These are phyloP conservation scores for Candida sanyaensis DNA, from an alignment of 1,139 yeast species.

Conservation along the genomic window DNA sequence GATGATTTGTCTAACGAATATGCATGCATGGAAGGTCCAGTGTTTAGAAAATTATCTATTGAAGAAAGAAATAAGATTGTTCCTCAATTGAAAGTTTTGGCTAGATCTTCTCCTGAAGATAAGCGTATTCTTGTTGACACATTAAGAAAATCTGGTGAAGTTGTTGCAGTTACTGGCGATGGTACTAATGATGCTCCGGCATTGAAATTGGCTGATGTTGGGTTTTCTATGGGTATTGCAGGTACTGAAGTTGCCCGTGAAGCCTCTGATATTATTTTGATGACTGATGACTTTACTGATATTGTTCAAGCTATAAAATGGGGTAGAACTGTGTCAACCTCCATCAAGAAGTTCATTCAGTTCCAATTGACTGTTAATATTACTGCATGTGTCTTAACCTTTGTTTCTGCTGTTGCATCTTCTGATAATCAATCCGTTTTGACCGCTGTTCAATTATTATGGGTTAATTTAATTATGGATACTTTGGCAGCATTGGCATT, in stretches of 20 bases:
- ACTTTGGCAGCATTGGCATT: slow-evolving; percentile 96
- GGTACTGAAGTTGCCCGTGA: slow-evolving; percentile 96
- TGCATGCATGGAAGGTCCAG: slow-evolving; percentile 92
- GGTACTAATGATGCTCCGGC: slow-evolving; percentile 99
- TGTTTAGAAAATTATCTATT: slow-evolving; percentile 65
- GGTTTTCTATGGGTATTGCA: slow-evolving; percentile 91
- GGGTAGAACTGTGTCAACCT: slow-evolving; percentile 97
- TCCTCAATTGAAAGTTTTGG: slow-evolving; percentile 79
- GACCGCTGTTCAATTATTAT: slow-evolving; percentile 93
- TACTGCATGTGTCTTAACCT: slow-evolving; percentile 91
- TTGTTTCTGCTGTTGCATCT: slow-evolving; percentile 90
- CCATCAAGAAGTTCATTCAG: slow-evolving; percentile 93
- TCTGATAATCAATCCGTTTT: slow-evolving; percentile 78
- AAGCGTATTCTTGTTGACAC: slow-evolving; percentile 83
- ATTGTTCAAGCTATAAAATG: slow-evolving; percentile 98
- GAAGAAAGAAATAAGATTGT: slow-evolving; percentile 61
- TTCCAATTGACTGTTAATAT: slow-evolving; percentile 95
- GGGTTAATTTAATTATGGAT: slow-evolving; percentile 99
- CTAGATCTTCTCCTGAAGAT: slow-evolving; percentile 95
- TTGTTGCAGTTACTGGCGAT: slow-evolving; percentile 98
- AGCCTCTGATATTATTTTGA: slow-evolving; percentile 89
- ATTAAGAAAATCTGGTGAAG: slow-evolving; percentile 80
- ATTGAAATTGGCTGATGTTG: slow-evolving; percentile 85
- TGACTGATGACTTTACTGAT: slow-evolving; percentile 94
- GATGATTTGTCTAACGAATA: slow-evolving; percentile 53